phyloP scores from a whole-genome alignment of 805 yeast species.

The Millerozyma miso region DNA sequence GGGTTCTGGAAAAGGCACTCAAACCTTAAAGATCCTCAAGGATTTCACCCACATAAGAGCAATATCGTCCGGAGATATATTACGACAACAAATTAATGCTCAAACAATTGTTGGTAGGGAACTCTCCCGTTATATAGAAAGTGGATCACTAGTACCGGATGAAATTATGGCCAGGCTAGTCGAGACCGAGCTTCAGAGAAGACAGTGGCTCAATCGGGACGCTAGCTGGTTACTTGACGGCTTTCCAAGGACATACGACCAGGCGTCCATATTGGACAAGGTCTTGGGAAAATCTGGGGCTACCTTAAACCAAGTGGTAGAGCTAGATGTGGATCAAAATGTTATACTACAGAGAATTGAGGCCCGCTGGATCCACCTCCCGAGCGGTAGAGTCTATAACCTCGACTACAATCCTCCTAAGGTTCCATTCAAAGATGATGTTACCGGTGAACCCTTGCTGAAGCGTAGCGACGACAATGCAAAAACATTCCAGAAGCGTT shows the following conservation, averaged over 20 bases:
- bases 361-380: constrained; percentile 77
- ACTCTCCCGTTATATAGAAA: constrained; percentile 53
- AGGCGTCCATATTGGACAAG: constrained; percentile 58
- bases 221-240: constrained; percentile 83
- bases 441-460: constrained; percentile 81
- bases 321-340: constrained; percentile 80
- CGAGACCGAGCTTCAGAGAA: constrained; percentile 40
- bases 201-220: constrained; percentile 39
- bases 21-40: constrained; percentile 60
- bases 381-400: constrained; percentile 86
- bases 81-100: constrained; percentile 61
- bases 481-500: constrained; percentile 62
- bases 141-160: constrained; percentile 77
- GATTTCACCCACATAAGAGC: constrained; percentile 51
- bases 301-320: constrained; percentile 71
- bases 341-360: constrained; percentile 78
- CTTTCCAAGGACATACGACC: constrained; percentile 77
- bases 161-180: constrained; percentile 57
- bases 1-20: constrained; percentile 94
- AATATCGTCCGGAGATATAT: constrained; percentile 79
- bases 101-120: constrained; percentile 51
- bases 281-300: constrained; percentile 36
- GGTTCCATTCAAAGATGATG: constrained; percentile 72
- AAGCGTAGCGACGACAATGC: constrained; percentile 83
- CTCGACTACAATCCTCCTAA: constrained; percentile 87